Evolutionary conservation across 805 yeast species (phyloP).

Genomic region (Cyberlindnera petersonii): DNA sequence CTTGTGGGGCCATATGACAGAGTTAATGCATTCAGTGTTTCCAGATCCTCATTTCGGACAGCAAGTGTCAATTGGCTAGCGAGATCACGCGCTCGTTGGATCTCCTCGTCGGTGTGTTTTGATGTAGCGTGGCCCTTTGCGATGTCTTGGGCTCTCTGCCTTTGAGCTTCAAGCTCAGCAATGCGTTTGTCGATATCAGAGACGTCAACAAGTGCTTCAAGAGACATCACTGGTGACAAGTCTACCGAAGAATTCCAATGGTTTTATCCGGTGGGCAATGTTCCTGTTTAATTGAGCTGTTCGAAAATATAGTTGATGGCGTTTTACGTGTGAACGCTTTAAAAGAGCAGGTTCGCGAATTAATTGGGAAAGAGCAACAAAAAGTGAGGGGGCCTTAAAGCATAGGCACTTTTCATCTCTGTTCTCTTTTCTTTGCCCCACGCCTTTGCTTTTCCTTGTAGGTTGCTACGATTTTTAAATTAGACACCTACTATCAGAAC

Average conservation of each 20-base stretch:
- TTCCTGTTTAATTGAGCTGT: background rate
- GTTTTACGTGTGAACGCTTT: no score
- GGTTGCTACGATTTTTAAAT: no score
- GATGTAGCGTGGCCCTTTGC: slow-evolving; percentile 6
- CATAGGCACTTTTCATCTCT: background rate
- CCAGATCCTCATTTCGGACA: slow-evolving; percentile 15
- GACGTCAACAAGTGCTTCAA: slow-evolving; percentile 5
- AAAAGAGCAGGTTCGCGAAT: slow-evolving; percentile 1
- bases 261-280: background rate
- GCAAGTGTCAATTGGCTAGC: slow-evolving; percentile 14
- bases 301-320: background rate
- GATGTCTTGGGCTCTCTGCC: slow-evolving; percentile 2
- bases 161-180: slow-evolving; percentile 11
- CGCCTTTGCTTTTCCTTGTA: background rate
- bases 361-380: no score
- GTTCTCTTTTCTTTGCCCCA: background rate
- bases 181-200: slow-evolving; percentile 12
- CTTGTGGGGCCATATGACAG: slow-evolving; percentile 18
- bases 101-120: slow-evolving; percentile 2
- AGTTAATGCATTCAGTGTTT: slow-evolving; percentile 24
- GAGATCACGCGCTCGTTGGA: slow-evolving; percentile 18
- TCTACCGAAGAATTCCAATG: no score
- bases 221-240: background rate
- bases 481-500: slow-evolving; percentile 15
- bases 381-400: no score